Base-by-base conservation (phyloP, 139 green algal species). In the Spirogloea muscicola region DNA sequence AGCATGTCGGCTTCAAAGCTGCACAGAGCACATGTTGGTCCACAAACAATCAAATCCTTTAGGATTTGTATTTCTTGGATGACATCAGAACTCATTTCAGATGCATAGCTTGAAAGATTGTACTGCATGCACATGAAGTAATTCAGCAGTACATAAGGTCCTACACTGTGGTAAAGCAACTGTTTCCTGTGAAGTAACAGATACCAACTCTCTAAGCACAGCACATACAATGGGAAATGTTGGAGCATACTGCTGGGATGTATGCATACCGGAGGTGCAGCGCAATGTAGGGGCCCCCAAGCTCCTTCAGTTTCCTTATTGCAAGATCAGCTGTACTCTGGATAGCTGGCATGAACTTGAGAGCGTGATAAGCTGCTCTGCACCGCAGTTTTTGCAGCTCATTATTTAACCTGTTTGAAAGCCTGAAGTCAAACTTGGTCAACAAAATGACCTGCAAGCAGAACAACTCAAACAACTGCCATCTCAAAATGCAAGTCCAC, bases 1-100 rank as follows among this genome's bases (percentile, higher is more conserved):
- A 76, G 49, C 67, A 76, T 76, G 67, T 76, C 67, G 25, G 67
- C 29, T 49, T 76, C 67, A n/a, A 41, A 76, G 49, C 67, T 76
- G 67, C 65, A 46, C 27, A 13, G 29, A 7, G 43, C 13, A 51
- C 43, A 51, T 51, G 16, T 51, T 10, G 13, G 43, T 16, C 13
- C 43, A 25, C 16, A 25, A 10, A 51, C 16, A 16, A 10, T 10
- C 43, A 16, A 25, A 16, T 51, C 43, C 43, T 16, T 25, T 10
- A 10, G 43, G 43, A 51, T 51, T 10, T 51, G 43, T 10, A 51
- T 51, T n/a, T n/a, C n/a, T n/a, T n/a, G n/a, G n/a, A n/a, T n/a
- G n/a, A n/a, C n/a, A n/a, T n/a, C n/a, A n/a, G n/a, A n/a, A n/a
- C n/a, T n/a, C n/a, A n/a, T n/a, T n/a, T n/a, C n/a, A n/a, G n/a